phyloP scores from a whole-genome alignment of 1,139 yeast species.

The Pichia sp. region DNA sequence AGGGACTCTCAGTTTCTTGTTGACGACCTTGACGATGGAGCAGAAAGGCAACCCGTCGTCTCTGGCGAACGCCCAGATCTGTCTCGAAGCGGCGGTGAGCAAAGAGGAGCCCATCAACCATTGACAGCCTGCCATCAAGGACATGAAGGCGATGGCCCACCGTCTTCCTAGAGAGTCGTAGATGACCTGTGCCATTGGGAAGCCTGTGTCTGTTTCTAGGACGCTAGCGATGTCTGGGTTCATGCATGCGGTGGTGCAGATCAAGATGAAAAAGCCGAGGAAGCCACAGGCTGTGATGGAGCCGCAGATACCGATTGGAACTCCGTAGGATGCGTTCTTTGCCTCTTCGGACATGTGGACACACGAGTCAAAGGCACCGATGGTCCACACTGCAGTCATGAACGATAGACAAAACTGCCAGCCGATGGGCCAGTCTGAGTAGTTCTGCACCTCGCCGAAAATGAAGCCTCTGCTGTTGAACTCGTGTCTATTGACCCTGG shows the following conservation, averaged over 20 bases:
- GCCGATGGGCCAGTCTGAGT: constrained; percentile 55
- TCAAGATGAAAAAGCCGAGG: constrained; percentile 54
- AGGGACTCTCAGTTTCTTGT: constrained; percentile 51
- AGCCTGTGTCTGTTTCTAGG: constrained; percentile 42
- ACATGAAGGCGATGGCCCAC: constrained; percentile 57
- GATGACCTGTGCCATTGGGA: constrained; percentile 60
- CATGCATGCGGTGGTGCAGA: constrained; percentile 54
- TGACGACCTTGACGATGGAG: constrained; percentile 46
- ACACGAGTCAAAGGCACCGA: constrained; percentile 65
- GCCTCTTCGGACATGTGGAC: constrained; percentile 73
- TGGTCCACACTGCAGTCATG: constrained; percentile 60
- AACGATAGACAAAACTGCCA: constrained; percentile 58
- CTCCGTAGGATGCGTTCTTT: constrained; percentile 55
- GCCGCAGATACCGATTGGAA: constrained; percentile 58
- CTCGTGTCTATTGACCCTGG: constrained; percentile 23
- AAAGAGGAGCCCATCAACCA: constrained; percentile 65
- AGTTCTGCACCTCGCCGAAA: constrained; percentile 53
- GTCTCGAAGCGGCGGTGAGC: constrained; percentile 47
- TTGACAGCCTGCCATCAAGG: constrained; percentile 45
- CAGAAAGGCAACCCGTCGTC: constrained; percentile 48
- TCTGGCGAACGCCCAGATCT: constrained; percentile 51
- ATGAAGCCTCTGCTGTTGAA: constrained; percentile 45
- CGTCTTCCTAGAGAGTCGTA: constrained; percentile 60
- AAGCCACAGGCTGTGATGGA: constrained; percentile 57
- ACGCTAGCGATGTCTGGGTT: constrained; percentile 46